Evolutionary conservation across 2,329 filamentous ascomycete genomes (phyloP), one percentile per base, ranked within the genome.

Genomic region (Penicillium sp.): DNA sequence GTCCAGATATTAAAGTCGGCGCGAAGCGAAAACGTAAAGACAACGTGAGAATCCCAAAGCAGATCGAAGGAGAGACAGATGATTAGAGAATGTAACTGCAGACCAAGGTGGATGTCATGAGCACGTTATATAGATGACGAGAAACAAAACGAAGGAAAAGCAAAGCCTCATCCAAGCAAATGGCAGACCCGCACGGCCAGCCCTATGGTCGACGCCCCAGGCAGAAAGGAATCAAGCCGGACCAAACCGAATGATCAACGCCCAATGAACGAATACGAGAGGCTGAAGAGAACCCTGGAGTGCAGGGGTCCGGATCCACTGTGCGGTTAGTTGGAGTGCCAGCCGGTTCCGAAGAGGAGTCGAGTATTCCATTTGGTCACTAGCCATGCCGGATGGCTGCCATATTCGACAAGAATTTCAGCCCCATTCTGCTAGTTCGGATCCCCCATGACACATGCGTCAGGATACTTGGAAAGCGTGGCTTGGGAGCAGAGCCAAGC

Each of bases 181-280:
- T 28, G 18, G 5, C 18, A 22, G 18, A 9, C 41, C 41, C 39
- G 32, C 41, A 47, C 44, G 44, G 40, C 44, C 47, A 49, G 47
- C 47, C 47, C 47, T 49, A 49, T 20, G 45, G 44, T 35, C 35
- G 35, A 30, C 28, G 40, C 42, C 47, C 44, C 44, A 47, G 47
- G 47, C 44, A 45, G 30, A 32, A 30, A 36, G 6, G 13, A 12
- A 4, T n/a, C 23, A 18, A 28, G 39, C 42, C 45, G 47, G 47
- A 48, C 43, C 48, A 42, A 35, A 45, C 47, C 47, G 42, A 50
- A 22, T 32, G 36, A 16, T 25, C 23, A 13, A 13, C 15, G 27
- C 37, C 35, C 37, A 39, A 48, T 43, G 18, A 35, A 30, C 31
- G 23, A 42, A 42, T 38, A 37, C 39, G 32, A 43, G 23, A 33